Conservation (phyloP, 1,139 yeast genomes). For the Yamadazyma epiphylla region DNA sequence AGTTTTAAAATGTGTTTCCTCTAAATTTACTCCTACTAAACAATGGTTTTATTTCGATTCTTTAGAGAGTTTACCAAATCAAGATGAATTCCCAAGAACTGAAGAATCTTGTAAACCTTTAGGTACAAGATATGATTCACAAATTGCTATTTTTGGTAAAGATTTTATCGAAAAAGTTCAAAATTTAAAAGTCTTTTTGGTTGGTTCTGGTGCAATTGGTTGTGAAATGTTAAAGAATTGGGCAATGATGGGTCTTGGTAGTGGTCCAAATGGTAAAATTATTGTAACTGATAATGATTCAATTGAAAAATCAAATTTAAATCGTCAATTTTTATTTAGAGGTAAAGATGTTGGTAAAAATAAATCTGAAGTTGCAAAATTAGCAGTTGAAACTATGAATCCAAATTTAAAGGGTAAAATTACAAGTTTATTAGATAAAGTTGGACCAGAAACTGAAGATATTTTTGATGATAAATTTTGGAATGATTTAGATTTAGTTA, state of each 20-base stretch:
- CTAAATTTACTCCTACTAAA: slow-evolving; percentile 86
- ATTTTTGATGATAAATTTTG: slow-evolving; percentile 87
- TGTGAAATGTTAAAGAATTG: slow-evolving; percentile 98
- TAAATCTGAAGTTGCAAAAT: slow-evolving; percentile 88
- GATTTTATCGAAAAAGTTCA: slow-evolving; percentile 69
- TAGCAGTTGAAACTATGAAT: slow-evolving; percentile 80
- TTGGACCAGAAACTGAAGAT: slow-evolving; percentile 88
- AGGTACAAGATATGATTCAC: slow-evolving; percentile 84
- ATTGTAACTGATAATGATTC: slow-evolving; percentile 90
- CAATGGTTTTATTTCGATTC: slow-evolving; percentile 95
- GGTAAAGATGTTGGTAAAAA: slow-evolving; percentile 90
- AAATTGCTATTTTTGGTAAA: slow-evolving; percentile 89
- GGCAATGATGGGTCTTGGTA: slow-evolving; percentile 95
- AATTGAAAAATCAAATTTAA: slow-evolving; percentile 91
- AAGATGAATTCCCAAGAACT: slow-evolving; percentile 54
- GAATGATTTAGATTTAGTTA: slow-evolving; percentile 78
- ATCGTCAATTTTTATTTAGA: slow-evolving; percentile 93
- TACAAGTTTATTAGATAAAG: slow-evolving; percentile 75
- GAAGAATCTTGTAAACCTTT: slow-evolving; percentile 72
- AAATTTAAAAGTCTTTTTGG: slow-evolving; percentile 80
- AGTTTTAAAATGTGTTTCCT: slow-evolving; percentile 90
- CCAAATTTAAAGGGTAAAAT: slow-evolving; percentile 79
- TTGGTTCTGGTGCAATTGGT: slow-evolving; percentile 99
- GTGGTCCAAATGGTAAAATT: slow-evolving; percentile 86
- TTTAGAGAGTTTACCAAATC: slow-evolving; percentile 77